Base-by-base conservation (phyloP, 2,329 filamentous ascomycete species). In the Cercospora sojina region DNA sequence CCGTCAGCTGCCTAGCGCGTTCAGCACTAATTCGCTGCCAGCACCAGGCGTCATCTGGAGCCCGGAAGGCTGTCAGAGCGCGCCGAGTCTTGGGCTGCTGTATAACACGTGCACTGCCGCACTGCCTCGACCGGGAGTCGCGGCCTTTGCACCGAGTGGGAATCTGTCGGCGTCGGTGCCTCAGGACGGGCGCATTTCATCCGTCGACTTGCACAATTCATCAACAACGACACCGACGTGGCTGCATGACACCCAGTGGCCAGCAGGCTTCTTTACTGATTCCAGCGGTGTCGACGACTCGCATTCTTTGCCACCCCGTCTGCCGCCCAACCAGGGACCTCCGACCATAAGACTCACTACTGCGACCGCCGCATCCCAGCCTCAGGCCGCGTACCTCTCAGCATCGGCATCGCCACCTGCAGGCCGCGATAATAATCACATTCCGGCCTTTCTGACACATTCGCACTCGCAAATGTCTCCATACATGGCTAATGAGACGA, bases 301-400 rank as follows among this genome's bases (percentile, higher is more conserved):
- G 59, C 43, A 38, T 20, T 53, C 32, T 56, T 62, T 27, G 60
- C 49, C 60, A 62, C 60, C 29, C 31, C 47, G 32, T 27, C 60
- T 29, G 20, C 20, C 51, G 51, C 20, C 20, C 13, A 51, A 43
- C 32, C 60, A 62, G 47, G 60, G 35, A 32, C 35, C 55, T 43
- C 73, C 73, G 41, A 56, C 56, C 57, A 72, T 74, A 68, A 69
- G 67, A 72, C 58, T 73, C 71, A 70, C 43, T 23, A 23, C 43
- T 49, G 38, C 55, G 57, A 35, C 65, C 66, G 61, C 64, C 61
- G 66, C 62, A 64, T 63, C 63, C 59, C 64, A 73, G 71, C 73
- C 71, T 73, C 72, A 74, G 70, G 69, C 70, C 68, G 56, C 71
- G 56, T 62, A 66, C 51, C 43, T 49, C 43, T 49, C 43, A 23